A percentile compares a stretch with the other conserved stretches of the same genome.
phyloP scores from a whole-genome alignment of 345 rosid genomes.

The Angophora floribunda region DNA sequence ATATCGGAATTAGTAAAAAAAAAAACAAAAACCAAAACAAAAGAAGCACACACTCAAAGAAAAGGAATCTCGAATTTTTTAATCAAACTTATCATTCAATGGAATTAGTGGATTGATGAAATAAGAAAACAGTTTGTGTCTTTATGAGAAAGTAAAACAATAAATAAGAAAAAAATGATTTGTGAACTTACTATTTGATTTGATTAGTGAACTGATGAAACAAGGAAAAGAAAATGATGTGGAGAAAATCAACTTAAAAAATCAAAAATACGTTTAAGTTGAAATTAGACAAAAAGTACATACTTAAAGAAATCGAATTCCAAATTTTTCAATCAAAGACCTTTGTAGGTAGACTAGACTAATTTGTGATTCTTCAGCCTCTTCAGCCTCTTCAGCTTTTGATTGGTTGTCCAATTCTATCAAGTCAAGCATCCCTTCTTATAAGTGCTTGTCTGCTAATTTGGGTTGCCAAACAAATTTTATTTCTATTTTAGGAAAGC shows the following conservation, averaged over 20 bases:
- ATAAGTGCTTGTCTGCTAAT: not conserved
- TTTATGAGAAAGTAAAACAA: not conserved
- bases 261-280: not conserved
- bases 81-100: not conserved
- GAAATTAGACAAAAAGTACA: not conserved
- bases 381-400: not conserved
- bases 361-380: not conserved
- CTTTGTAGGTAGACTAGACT: not conserved
- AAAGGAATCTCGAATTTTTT: not conserved
- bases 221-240: not conserved
- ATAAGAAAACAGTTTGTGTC: not conserved
- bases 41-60: not conserved
- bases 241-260: not conserved
- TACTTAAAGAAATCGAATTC: not conserved
- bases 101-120: not conserved
- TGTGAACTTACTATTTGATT: not conserved
- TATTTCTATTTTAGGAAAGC: conserved; percentile 55
- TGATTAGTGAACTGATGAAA: not conserved
- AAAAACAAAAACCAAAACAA: too few species aligned
- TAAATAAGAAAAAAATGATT: not conserved
- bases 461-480: not conserved
- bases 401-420: not conserved
- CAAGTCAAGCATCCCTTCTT: not conserved
- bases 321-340: not conserved
- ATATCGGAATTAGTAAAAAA: not conserved